Base-by-base conservation (phyloP, 257 asterid genomes). In the Mentha longifolia region DNA sequence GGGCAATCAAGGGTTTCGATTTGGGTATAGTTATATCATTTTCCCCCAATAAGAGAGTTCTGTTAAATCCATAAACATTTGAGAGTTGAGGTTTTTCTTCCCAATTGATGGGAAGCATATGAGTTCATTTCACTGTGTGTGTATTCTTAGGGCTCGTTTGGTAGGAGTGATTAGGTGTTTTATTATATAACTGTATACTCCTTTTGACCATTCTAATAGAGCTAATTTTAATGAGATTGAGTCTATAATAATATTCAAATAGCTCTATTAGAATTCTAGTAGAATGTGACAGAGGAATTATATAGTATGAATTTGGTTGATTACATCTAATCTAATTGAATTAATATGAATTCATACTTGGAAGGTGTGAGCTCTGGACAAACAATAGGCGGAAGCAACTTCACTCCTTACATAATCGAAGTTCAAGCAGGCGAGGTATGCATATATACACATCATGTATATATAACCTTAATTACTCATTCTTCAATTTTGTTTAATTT, bases 351-450 rank as follows among this genome's bases (percentile, higher is more conserved):
- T 30, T 66, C 54, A 43, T 68, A 46, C 15, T 57, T 8, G 60
- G 61, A 31, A 80, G 81, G 82, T 5, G 65, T 74, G 56, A 61
- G 4, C 3, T 20, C 4, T 52, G 78, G 67, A 10, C 68, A 67
- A 17, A 46, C 60, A 7, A 42, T 0, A 1, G 66, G 49, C n/a
- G 79, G 77, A 42, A 76, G 79, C 73, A 52, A 56, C 46, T 68
- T 82, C 58, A 72, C 67, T 12, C 83, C 83, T 19, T 33, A 43
- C 45, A 15, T 55, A 28, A 22, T 82, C 12, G 16, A 35, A 15
- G 33, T 78, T 9, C 63, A 70, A 54, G 22, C 54, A 19, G 86
- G 86, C 45, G 79, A 82, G 86, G 86, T 82, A 72, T 14, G 57
- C 60, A 52, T 22, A 22, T 22, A 22, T 42, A 41, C 4, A 37